Conservation (phyloP, 2,329 filamentous ascomycete species). For the Cytospora mali region DNA sequence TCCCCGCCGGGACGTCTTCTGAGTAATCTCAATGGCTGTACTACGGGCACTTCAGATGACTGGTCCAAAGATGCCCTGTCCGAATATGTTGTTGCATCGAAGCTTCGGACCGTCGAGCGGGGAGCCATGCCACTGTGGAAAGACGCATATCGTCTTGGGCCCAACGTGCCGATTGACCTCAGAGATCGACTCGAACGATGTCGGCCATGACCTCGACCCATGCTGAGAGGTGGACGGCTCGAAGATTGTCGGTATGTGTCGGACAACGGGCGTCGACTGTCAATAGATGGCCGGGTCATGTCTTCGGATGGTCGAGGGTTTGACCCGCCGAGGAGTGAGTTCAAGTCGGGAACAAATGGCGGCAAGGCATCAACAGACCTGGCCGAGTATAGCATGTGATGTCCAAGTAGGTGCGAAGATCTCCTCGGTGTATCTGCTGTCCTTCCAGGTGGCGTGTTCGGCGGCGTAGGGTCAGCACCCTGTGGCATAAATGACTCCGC, state of each 20-base stretch:
- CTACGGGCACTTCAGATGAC: slow-evolving; percentile 48
- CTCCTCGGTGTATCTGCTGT: slow-evolving; percentile 50
- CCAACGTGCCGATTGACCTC: slow-evolving; percentile 53
- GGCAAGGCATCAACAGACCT: slow-evolving; percentile 46
- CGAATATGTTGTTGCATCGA: slow-evolving; percentile 62
- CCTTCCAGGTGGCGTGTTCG: slow-evolving; percentile 60
- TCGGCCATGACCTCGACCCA: slow-evolving; percentile 44
- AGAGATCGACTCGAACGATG: slow-evolving; percentile 53
- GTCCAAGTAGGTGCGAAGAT: slow-evolving; percentile 59
- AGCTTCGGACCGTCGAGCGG: slow-evolving; percentile 58
- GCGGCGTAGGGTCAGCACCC: slow-evolving; percentile 60
- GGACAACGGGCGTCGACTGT: slow-evolving; percentile 34
- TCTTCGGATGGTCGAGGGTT: slow-evolving; percentile 38
- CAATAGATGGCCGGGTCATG: slow-evolving; percentile 37
- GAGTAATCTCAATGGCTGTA: slow-evolving; percentile 63
- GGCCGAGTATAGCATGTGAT: slow-evolving; percentile 44
- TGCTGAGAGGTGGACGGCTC: slow-evolving; percentile 40
- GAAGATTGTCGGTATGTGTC: slow-evolving; percentile 36
- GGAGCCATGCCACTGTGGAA: slow-evolving; percentile 58
- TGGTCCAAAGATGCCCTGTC: slow-evolving; percentile 50
- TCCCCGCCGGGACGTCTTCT: slow-evolving; percentile 76
- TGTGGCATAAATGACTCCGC: slow-evolving; percentile 53
- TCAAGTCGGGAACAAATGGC: slow-evolving; percentile 51
- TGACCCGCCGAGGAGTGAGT: slow-evolving; percentile 38
- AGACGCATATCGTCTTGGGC: slow-evolving; percentile 60